A percentile compares a stretch with the other conserved stretches of the same genome.
Evolutionary conservation across 495 filamentous ascomycete species (phyloP).

Genomic region (Xylaria curta): DNA sequence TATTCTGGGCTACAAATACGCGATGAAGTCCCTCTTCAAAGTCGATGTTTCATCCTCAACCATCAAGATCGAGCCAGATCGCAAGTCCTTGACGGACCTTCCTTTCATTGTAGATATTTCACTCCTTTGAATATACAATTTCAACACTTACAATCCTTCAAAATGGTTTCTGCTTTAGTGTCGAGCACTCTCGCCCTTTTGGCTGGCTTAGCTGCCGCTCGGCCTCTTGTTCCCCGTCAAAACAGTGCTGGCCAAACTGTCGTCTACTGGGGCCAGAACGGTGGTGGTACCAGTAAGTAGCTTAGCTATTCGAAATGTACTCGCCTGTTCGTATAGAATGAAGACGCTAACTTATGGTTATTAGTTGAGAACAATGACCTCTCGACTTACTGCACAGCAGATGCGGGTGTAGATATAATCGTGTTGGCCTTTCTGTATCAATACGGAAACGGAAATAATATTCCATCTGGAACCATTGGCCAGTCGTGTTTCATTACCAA

Average conservation of each 20-base stretch:
- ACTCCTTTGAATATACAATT: constrained; percentile 16
- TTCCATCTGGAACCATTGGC: constrained; percentile 48
- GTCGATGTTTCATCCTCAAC: background rate
- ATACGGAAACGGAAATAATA: constrained; percentile 43
- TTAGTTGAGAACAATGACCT: constrained; percentile 50
- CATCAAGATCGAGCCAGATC: constrained; percentile 24
- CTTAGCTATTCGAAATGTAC: background rate
- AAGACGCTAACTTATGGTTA: background rate
- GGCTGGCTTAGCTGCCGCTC: constrained; percentile 20
- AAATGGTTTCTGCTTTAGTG: constrained; percentile 23
- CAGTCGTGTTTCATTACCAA: constrained; percentile 46
- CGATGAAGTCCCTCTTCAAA: constrained; percentile 11
- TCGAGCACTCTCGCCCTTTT: constrained; percentile 18
- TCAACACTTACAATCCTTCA: constrained; percentile 13
- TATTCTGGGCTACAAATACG: constrained; percentile 21
- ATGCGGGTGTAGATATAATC: constrained; percentile 55
- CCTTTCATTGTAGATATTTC: constrained; percentile 25
- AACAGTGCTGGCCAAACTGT: constrained; percentile 35
- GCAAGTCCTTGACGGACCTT: constrained; percentile 29
- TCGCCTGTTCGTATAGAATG: background rate
- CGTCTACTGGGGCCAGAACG: constrained; percentile 55
- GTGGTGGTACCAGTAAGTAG: constrained; percentile 40
- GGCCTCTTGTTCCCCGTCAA: constrained; percentile 21
- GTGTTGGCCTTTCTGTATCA: constrained; percentile 59
- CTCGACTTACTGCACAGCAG: constrained; percentile 47